Conservation (phyloP, 1,284 basidiomycete genomes). For the Cryptococcus sp. region DNA sequence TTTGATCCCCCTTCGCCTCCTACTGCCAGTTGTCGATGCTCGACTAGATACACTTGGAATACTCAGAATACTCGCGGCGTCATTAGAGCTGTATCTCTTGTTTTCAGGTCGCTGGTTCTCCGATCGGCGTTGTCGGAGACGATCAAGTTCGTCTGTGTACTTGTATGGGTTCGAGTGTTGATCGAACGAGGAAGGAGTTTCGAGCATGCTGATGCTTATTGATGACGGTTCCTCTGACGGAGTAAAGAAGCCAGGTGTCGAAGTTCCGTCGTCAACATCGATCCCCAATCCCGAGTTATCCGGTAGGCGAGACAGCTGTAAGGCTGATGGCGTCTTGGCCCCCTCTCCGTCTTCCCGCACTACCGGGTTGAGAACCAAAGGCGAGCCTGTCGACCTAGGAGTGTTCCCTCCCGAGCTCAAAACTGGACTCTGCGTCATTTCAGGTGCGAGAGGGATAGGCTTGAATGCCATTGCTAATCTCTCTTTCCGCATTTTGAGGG, state of each 20-base stretch:
- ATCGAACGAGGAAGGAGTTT: not conserved
- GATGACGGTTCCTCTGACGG: not conserved
- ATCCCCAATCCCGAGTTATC: not conserved
- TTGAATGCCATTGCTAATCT: constrained; percentile 7
- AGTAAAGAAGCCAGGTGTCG: constrained; percentile 1
- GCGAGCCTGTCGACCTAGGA: not conserved
- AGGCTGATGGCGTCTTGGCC: not conserved
- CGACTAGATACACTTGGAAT: constrained; percentile 6
- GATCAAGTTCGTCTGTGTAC: too few relatives aligned
- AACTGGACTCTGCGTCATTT: constrained; percentile 10
- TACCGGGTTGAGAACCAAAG: not conserved
- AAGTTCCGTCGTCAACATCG: not conserved
- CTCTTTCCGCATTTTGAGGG: constrained; percentile 5
- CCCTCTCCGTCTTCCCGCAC: not conserved
- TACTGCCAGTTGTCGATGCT: constrained; percentile 10
- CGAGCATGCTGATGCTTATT: not conserved
- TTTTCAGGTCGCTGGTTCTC: not conserved
- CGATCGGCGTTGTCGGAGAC: too few relatives aligned
- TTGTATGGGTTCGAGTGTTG: too few relatives aligned
- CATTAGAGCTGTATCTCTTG: not conserved
- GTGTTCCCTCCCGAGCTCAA: not conserved
- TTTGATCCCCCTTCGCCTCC: constrained; percentile 11
- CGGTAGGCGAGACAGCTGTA: not conserved
- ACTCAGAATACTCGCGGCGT: constrained; percentile 15
- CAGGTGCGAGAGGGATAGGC: constrained; percentile 16